Evolutionary conservation across 2,329 filamentous ascomycete species (phyloP), one percentile per base, ranked within the genome.

Genomic region (Pezicula radicicola): DNA sequence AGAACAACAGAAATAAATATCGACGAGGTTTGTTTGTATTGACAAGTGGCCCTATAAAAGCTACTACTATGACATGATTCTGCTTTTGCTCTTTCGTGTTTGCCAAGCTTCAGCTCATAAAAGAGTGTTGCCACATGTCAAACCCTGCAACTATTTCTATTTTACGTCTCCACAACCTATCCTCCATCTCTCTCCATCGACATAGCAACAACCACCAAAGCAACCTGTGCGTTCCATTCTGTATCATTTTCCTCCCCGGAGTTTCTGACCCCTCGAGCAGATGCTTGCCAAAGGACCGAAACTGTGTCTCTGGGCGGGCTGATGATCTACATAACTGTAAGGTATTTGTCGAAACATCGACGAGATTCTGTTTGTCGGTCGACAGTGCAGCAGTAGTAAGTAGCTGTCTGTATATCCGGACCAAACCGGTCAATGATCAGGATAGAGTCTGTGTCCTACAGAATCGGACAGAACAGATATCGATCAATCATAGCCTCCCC

Each of bases 401-500:
- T 46, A 51, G 49, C 47, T 48, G 37, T 54, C 45, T 53, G 30
- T 43, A 47, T 54, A 35, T 46, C 51, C 33, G 49, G 35, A 49
- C 45, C 30, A 35, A 47, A 16, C 45, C 45, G 45, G 33, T 16
- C 45, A 47, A 47, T 37, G 27, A 35, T 47, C 45, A 47, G 28
- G 28, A 10, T 18, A 36, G 33, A 18, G 28, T 50, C 37, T 30
- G n/a, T 45, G 28, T 37, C 48, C 41, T 30, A 35, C 35, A 44
- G n/a, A 49, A 19, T 39, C 16, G 33, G 48, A 45, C 36, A 48
- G 12, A 35, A 9, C 19, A 33, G 36, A 56, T 45, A 49, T 58
- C 51, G 53, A 68, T 69, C 66, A 69, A 59, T 69, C 66, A 54
- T 67, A 69, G 53, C 65, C 65, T 54, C 66, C 65, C 48, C 90